Conservation (phyloP, 257 asterid genomes). For the Craterostigma plantagineum region DNA sequence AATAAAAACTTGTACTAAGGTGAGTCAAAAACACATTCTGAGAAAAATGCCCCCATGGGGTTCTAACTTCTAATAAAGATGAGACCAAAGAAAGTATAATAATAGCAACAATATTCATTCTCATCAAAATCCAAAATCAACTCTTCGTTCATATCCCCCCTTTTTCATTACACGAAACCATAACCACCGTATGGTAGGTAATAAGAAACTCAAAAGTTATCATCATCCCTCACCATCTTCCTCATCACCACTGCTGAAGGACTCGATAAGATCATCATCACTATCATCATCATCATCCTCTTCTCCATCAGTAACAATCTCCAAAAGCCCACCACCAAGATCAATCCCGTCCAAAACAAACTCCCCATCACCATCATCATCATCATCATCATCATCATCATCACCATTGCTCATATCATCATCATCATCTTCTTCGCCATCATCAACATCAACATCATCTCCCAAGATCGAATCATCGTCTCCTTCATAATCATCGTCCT, state of each 20-base stretch:
- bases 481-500: slow-evolving; percentile 55
- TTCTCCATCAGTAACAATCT: slow-evolving; percentile 49
- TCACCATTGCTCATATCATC: slow-evolving; percentile 57
- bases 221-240: no score
- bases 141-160: no score
- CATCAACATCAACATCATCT: slow-evolving; percentile 43
- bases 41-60: no score
- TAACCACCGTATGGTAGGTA: no score
- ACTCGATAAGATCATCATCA: slow-evolving; percentile 47
- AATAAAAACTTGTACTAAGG: no score
- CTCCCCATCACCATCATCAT: slow-evolving; percentile 72
- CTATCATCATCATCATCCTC: slow-evolving; percentile 74
- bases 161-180: no score
- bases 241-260: slow-evolving; percentile 60
- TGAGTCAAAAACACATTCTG: no score
- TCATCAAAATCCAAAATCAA: no score
- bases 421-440: slow-evolving; percentile 56
- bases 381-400: slow-evolving; percentile 64
- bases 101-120: no score
- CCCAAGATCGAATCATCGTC: slow-evolving; percentile 53
- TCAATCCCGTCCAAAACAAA: slow-evolving; percentile 47
- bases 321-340: slow-evolving; percentile 47
- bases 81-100: no score
- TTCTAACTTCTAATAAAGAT: no score
- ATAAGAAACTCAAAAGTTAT: no score